Evolutionary conservation across 345 rosid species (phyloP).

Genomic region (Noccaea bulbosa): DNA sequence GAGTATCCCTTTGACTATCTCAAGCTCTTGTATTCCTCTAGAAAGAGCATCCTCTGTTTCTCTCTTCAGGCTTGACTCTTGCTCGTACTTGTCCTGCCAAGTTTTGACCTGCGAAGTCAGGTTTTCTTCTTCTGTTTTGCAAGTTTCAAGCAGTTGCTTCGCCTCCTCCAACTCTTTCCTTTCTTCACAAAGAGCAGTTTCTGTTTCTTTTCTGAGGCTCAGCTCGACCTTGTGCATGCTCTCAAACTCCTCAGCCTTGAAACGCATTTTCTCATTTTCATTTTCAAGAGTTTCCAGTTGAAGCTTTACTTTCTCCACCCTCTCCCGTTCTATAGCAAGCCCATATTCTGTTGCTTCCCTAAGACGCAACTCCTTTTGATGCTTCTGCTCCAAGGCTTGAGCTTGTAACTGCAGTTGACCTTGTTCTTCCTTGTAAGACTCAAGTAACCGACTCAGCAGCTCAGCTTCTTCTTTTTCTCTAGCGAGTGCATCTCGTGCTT

Average conservation of each 20-base stretch:
- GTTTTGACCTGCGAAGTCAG: constrained; percentile 17
- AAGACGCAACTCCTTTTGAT: neutral
- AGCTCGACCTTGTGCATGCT: constrained; percentile 23
- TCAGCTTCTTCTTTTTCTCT: constrained; percentile 22
- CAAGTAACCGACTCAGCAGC: constrained; percentile 20
- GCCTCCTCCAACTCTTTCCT: constrained; percentile 17
- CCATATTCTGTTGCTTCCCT: constrained; percentile 12
- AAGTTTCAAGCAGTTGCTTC: constrained; percentile 3
- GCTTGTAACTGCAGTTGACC: neutral
- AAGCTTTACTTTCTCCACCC: constrained; percentile 37
- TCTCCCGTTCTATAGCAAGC: constrained; percentile 9
- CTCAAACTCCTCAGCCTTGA: constrained; percentile 22
- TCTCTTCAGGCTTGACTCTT: constrained; percentile 31
- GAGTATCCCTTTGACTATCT: constrained; percentile 22
- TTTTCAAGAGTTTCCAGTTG: neutral
- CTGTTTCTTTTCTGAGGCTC: constrained; percentile 21
- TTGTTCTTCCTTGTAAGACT: constrained; percentile 35
- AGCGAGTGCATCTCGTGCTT: constrained; percentile 32
- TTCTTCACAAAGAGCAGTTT: neutral
- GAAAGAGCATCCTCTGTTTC: constrained; percentile 28
- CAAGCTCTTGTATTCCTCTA: constrained; percentile 20
- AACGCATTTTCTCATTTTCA: constrained; percentile 5
- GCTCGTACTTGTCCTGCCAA: constrained; percentile 18
- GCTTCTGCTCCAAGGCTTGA: constrained; percentile 24
- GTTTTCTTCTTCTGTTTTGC: constrained; percentile 15